Conservation (phyloP, 2,329 filamentous ascomycete species). For the Kalmusia sp. region DNA sequence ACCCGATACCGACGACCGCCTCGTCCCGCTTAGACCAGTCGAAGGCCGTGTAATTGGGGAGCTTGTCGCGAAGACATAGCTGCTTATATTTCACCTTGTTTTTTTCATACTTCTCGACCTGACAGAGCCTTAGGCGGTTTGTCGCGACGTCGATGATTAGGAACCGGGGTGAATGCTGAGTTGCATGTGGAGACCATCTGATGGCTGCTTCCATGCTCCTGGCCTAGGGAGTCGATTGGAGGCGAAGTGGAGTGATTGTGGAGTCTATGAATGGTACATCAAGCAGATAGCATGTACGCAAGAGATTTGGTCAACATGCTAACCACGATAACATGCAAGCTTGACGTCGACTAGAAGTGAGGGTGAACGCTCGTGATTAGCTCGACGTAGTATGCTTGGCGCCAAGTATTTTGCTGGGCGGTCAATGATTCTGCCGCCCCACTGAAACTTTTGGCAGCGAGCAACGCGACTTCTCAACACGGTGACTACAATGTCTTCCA, state of each 20-base stretch:
- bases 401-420: constrained; percentile 20
- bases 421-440: constrained; percentile 36
- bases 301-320: not conserved
- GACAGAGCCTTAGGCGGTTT: constrained; percentile 65
- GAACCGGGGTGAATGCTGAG: constrained; percentile 60
- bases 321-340: not conserved
- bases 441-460: constrained; percentile 35
- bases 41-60: constrained; percentile 69
- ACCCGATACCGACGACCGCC: constrained; percentile 76
- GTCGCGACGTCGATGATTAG: constrained; percentile 67
- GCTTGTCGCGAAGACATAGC: constrained; percentile 60
- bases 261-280: constrained; percentile 14
- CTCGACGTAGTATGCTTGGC: constrained; percentile 30
- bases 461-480: not conserved
- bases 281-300: not conserved
- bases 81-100: constrained; percentile 59
- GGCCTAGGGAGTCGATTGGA: constrained; percentile 8
- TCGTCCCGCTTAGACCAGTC: constrained; percentile 69
- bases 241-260: not conserved
- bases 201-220: constrained; percentile 65
- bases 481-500: constrained; percentile 36
- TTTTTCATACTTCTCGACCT: constrained; percentile 50
- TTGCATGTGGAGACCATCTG: constrained; percentile 68
- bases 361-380: constrained; percentile 9
- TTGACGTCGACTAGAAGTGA: not conserved